Percentiles rank a stretch among this genome's conserved stretches.
phyloP scores from a whole-genome alignment of 352 stramenopile genomes.

The Phytophthora pluvialis region DNA sequence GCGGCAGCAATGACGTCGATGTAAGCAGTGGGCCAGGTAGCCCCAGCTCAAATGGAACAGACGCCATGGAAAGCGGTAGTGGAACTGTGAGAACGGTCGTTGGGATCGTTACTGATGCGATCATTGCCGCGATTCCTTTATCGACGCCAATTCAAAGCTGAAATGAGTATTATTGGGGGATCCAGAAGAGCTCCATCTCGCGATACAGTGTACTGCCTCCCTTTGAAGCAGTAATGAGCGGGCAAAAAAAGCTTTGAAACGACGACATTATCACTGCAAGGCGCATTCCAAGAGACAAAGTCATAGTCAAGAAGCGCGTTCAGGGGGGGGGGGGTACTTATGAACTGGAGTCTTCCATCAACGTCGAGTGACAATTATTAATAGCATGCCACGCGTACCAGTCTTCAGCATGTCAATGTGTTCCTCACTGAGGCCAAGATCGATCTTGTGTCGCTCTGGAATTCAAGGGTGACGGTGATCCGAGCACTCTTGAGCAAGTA shows the following conservation, averaged over 20 bases:
- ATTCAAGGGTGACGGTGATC: conserved; percentile 44
- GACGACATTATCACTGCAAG: conserved; percentile 25
- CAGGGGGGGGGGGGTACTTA: conserved; percentile 27
- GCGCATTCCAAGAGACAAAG: conserved; percentile 35
- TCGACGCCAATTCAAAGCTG: background rate
- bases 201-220: background rate
- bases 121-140: too few species aligned
- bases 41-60: background rate
- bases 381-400: background rate
- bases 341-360: conserved; percentile 33
- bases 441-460: conserved; percentile 50
- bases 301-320: conserved; percentile 28
- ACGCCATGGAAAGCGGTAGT: background rate
- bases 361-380: conserved; percentile 38
- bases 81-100: background rate
- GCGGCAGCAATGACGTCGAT: conserved; percentile 2
- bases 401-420: conserved; percentile 37
- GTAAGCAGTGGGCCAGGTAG: background rate
- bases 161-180: background rate
- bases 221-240: background rate
- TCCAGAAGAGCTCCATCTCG: too few species aligned
- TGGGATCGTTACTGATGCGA: background rate
- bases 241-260: conserved; percentile 17
- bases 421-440: conserved; percentile 28
- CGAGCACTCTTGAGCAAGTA: conserved; percentile 10